Evolutionary conservation across 805 yeast species (phyloP).

Genomic region (Ogataea neopini): DNA sequence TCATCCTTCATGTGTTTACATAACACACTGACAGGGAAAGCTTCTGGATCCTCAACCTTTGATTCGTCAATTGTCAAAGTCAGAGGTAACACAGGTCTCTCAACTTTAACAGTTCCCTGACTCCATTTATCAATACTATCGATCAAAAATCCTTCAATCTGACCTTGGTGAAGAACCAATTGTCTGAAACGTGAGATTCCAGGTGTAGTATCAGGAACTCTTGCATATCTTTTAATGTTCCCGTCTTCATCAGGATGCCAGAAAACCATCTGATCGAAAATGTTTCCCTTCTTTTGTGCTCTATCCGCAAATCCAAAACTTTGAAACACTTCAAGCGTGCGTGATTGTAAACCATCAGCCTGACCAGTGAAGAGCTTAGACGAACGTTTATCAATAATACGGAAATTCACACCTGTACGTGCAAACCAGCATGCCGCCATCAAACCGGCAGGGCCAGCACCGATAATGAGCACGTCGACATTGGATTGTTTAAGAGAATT

Average conservation of each 20-base stretch:
- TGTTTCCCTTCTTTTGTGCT: constrained; percentile 30
- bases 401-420: constrained; percentile 31
- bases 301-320: constrained; percentile 31
- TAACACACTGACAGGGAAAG: constrained; percentile 40
- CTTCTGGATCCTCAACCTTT: constrained; percentile 39
- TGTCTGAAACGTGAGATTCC: constrained; percentile 34
- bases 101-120: constrained; percentile 19
- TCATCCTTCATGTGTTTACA: constrained; percentile 21
- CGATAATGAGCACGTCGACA: constrained; percentile 38
- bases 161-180: constrained; percentile 35
- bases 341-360: constrained; percentile 38
- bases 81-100: constrained; percentile 25
- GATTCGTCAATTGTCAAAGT: constrained; percentile 23
- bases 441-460: constrained; percentile 42
- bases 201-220: constrained; percentile 32
- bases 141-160: constrained; percentile 31
- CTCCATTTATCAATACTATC: constrained; percentile 29
- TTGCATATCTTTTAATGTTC: constrained; percentile 27
- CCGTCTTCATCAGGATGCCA: constrained; percentile 34
- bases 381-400: constrained; percentile 36
- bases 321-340: constrained; percentile 34
- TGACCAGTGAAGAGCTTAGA: constrained; percentile 34
- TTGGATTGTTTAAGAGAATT: constrained; percentile 7
- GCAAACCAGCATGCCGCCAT: constrained; percentile 37
- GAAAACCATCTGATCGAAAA: constrained; percentile 34